Evolutionary conservation across 2,329 filamentous ascomycete species (phyloP).

Genomic region (Epichloe gansuensis): DNA sequence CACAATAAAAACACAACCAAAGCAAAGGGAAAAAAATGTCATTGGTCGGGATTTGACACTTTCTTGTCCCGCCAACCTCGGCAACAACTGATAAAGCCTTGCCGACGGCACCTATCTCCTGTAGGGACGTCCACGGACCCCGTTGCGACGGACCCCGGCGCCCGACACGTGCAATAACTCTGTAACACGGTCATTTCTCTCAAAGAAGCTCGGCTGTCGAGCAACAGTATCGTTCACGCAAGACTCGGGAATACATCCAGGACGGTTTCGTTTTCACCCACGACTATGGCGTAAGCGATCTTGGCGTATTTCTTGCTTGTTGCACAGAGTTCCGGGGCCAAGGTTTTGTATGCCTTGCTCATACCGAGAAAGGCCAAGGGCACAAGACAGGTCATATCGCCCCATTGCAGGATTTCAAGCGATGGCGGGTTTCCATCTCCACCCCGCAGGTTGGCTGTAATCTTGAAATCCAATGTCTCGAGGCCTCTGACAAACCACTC

Average conservation of each 20-base stretch:
- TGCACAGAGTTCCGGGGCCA: constrained; percentile 3
- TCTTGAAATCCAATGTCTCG: not conserved
- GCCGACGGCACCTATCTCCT: not conserved
- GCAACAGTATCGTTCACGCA: too few species aligned
- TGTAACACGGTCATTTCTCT: too few species aligned
- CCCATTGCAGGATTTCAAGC: not conserved
- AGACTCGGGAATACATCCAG: constrained; percentile 1
- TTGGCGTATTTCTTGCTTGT: constrained; percentile 10
- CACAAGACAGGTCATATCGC: not conserved
- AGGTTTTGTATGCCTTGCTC: not conserved
- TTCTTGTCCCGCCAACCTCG: not conserved
- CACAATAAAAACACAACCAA: not conserved
- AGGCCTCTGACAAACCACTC: not conserved
- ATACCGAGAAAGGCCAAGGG: not conserved
- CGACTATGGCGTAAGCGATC: constrained; percentile 13
- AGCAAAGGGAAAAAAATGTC: not conserved
- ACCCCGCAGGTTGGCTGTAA: not conserved
- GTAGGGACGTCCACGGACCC: not conserved
- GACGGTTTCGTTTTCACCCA: constrained; percentile 13
- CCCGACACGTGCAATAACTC: too few species aligned
- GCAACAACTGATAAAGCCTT: not conserved
- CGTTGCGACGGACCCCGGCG: too few species aligned
- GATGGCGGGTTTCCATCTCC: not conserved
- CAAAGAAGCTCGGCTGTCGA: too few species aligned
- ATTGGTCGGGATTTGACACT: not conserved